These are phyloP conservation scores for Saccharomyces hybrid DNA, from an alignment of 1,139 yeast species.

Conservation along the genomic window DNA sequence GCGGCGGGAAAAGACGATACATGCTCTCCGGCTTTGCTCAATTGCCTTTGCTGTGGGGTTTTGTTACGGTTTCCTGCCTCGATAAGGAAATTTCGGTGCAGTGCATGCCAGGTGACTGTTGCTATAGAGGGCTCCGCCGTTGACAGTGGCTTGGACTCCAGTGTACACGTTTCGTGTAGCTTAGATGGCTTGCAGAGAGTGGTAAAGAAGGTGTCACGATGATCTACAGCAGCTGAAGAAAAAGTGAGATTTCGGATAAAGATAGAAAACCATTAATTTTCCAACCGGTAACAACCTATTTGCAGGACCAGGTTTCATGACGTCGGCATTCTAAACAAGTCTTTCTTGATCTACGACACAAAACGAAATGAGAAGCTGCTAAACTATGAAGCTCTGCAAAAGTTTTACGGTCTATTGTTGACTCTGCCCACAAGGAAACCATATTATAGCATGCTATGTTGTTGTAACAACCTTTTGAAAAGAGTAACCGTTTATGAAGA, in stretches of 20 bases:
- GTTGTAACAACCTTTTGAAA: conserved; percentile 43
- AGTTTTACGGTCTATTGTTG: conserved; percentile 39
- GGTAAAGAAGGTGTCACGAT: conserved; percentile 8
- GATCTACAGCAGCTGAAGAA: conserved; percentile 8
- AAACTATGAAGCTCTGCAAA: conserved; percentile 40
- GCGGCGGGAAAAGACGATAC: not conserved
- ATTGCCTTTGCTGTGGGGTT: conserved; percentile 52
- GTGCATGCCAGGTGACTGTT: conserved; percentile 44
- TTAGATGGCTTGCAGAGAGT: conserved; percentile 7
- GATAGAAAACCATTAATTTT: conserved; percentile 36
- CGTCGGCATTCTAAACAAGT: conserved; percentile 38
- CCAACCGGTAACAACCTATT: conserved; percentile 43
- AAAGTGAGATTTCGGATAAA: conserved; percentile 3
- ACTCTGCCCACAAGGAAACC: conserved; percentile 56
- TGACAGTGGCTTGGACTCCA: not conserved
- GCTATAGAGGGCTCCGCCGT: not conserved
- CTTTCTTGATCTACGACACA: conserved; percentile 36
- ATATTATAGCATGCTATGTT: conserved; percentile 43
- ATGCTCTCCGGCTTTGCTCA: not conserved
- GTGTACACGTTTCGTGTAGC: not conserved
- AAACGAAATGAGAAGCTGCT: conserved; percentile 28
- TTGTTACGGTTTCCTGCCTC: conserved; percentile 43
- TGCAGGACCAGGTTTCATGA: conserved; percentile 39
- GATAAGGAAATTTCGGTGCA: conserved; percentile 47
- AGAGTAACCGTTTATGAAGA: conserved; percentile 31